phyloP scores from a whole-genome alignment of 768 basidiomycete genomes.

The Hypholoma sublateritium region DNA sequence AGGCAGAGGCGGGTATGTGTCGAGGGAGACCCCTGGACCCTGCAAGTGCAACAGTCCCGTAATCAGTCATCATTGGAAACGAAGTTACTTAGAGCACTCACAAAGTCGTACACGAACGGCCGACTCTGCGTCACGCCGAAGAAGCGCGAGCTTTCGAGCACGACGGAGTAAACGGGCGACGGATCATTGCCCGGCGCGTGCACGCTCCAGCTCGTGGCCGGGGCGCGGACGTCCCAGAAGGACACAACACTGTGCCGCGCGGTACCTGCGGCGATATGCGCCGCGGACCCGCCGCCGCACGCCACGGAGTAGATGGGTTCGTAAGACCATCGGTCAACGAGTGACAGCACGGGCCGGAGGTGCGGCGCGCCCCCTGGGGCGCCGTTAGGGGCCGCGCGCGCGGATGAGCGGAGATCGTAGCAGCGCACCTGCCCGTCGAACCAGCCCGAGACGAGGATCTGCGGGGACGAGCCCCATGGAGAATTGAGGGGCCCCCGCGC shows the following conservation, averaged over 20 bases:
- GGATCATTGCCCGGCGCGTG: conserved; percentile 78
- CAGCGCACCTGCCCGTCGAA: conserved; percentile 74
- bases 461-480: conserved; percentile 68
- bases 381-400: conserved; percentile 13
- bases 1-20: conserved; percentile 49
- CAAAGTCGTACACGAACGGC: conserved; percentile 79
- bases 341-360: conserved; percentile 56
- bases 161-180: conserved; percentile 75
- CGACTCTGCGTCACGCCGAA: conserved; percentile 79
- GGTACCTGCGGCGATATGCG: conserved; percentile 72
- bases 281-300: conserved; percentile 66
- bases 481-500: conserved; percentile 57
- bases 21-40: conserved; percentile 57
- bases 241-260: conserved; percentile 77
- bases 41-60: not conserved
- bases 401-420: conserved; percentile 69
- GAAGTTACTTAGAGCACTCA: conserved; percentile 24
- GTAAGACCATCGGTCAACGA: conserved; percentile 66
- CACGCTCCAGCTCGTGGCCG: conserved; percentile 69
- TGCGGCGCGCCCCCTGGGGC: conserved; percentile 25
- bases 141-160: conserved; percentile 75
- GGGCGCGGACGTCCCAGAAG: conserved; percentile 77
- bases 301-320: conserved; percentile 79
- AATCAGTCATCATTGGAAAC: not conserved
- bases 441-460: conserved; percentile 79